These are phyloP conservation scores for Pouteria campechiana DNA, from an alignment of 179 eudicot genomes.

Conservation along the genomic window DNA sequence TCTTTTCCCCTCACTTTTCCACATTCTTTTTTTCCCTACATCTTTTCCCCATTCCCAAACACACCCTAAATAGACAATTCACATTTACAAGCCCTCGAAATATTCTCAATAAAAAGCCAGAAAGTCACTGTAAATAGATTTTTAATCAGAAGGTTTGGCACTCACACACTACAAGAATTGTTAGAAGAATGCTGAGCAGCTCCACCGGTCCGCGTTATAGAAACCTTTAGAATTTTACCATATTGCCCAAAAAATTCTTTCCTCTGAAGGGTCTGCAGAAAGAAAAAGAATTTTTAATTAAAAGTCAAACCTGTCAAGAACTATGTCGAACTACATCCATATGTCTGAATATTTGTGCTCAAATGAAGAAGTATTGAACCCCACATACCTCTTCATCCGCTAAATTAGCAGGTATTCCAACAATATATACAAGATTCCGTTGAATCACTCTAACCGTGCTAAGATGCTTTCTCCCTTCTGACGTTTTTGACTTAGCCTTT, in stretches of 20 bases:
- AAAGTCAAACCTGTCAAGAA: background rate
- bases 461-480: conserved; percentile 82
- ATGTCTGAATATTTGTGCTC: background rate
- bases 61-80: too few species aligned
- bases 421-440: conserved; percentile 80
- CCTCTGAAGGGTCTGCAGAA: conserved; percentile 60
- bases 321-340: background rate
- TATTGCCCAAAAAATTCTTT: conserved; percentile 79
- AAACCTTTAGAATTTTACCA: conserved; percentile 82
- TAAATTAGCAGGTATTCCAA: conserved; percentile 73
- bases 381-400: conserved; percentile 71
- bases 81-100: too few species aligned
- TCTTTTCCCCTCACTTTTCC: too few species aligned
- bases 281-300: background rate
- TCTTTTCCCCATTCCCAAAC: too few species aligned
- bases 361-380: background rate
- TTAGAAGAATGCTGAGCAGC: conserved; percentile 81
- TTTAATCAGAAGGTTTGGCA: background rate
- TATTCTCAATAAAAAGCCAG: too few species aligned
- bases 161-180: conserved; percentile 85
- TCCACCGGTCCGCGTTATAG: conserved; percentile 89
- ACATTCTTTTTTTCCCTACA: too few species aligned
- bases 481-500: conserved; percentile 48
- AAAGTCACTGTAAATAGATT: too few species aligned
- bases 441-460: conserved; percentile 84